phyloP scores from a whole-genome alignment of 1,284 basidiomycete species.

The Irpex sp. region DNA sequence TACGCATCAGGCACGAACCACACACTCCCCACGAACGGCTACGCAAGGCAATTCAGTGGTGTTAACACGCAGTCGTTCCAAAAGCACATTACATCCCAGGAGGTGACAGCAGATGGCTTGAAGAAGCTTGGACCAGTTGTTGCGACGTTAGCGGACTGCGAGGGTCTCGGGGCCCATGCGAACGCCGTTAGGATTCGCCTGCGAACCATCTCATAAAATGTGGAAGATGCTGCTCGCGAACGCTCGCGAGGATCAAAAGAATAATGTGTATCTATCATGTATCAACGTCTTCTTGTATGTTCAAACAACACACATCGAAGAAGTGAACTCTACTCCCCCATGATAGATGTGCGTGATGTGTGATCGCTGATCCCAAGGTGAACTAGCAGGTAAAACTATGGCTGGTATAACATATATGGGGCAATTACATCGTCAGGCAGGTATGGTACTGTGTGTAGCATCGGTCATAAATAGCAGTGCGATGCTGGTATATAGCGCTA shows the following conservation, averaged over 20 bases:
- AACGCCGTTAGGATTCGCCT: slow-evolving; percentile 79
- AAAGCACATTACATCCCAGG: slow-evolving; percentile 97
- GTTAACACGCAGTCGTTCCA: slow-evolving; percentile 98
- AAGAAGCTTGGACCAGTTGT: slow-evolving; percentile 85
- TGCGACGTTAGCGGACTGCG: slow-evolving; percentile 88
- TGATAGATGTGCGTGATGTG: too few relatives aligned
- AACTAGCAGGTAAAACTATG: too few relatives aligned
- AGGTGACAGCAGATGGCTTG: slow-evolving; percentile 81
- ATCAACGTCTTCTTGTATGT: not conserved
- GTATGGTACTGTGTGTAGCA: not conserved
- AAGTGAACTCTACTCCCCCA: too few relatives aligned
- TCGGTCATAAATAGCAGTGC: not conserved
- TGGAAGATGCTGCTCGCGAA: not conserved
- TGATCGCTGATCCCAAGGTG: too few relatives aligned
- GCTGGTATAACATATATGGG: not conserved
- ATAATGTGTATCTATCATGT: too few relatives aligned
- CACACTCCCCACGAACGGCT: slow-evolving; percentile 92
- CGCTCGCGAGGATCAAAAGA: too few relatives aligned
- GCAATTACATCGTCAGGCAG: not conserved
- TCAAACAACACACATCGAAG: not conserved
- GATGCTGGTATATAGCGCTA: not conserved
- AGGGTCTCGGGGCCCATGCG: slow-evolving; percentile 94
- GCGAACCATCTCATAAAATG: slow-evolving; percentile 20
- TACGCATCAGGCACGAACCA: slow-evolving; percentile 99
- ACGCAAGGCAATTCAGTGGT: slow-evolving; percentile 96